Base-by-base conservation (phyloP, 305 asterid species). In the Fraxinus baroniana region DNA sequence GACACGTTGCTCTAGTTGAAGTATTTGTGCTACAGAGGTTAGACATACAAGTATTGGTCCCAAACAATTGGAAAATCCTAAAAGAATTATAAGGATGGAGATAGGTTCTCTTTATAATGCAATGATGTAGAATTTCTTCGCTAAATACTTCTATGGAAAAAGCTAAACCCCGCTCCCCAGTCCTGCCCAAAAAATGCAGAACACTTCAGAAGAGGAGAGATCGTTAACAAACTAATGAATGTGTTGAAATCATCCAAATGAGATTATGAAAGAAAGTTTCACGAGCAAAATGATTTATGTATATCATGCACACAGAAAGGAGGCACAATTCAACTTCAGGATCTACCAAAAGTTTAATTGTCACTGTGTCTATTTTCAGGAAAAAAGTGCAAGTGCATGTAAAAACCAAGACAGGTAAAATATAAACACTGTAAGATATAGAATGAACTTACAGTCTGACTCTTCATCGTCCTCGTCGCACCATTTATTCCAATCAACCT, bases 401-500 rank as follows among this genome's bases (percentile, higher is more conserved):
- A 35, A 39, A 36, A 60, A 49, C 30, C 37, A 79, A 79, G 49
- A 74, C 71, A 35, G 44, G 28, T 2, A 36, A 66, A 78, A 78
- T 3, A 32, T 35, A 52, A 62, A 44, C 49, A 78, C n/a, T 26
- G 52, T 1, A 77, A 70, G 46, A 84, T 46, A 83, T 77, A 30
- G 66, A 52, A 75, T 26, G 82, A 88, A 91, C 95, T 93, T 90
- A 93, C 97, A 82, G 26, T 90, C 93, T 0, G 92, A 90, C 81
- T 90, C 97, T 80, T 92, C 97, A 35, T 92, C 97, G 62, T 94
- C 98, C 87, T 94, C 97, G 32, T 94, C 98, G 37, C 96, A 90
- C 97, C 97, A 94, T 87, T 91, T 93, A 85, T 94, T 93, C 98
- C 98, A 94, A 85, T 94, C 98, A 37, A 93, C 97, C 92, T 94